Percentiles rank a stretch among this genome's conserved stretches.
phyloP scores from a whole-genome alignment of 2,329 filamentous ascomycete genomes.

The Colletotrichum tabaci region DNA sequence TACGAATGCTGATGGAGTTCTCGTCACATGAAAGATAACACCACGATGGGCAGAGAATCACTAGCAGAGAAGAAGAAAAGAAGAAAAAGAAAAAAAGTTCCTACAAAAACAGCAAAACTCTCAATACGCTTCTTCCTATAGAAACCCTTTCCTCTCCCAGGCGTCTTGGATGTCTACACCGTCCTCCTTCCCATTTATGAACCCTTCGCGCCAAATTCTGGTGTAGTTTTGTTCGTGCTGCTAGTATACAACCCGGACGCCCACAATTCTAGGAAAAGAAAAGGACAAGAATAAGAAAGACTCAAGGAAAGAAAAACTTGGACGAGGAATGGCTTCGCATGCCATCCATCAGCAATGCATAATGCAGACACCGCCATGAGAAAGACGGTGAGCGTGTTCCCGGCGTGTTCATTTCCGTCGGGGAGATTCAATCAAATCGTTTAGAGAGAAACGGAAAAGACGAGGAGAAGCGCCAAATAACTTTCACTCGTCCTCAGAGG shows the following conservation, averaged over 20 bases:
- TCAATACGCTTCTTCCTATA: slow-evolving; percentile 2
- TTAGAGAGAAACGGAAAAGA: neutral
- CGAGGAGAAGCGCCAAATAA: neutral
- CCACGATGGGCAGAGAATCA: neutral
- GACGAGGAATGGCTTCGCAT: neutral
- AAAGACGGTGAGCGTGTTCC: neutral
- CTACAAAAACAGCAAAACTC: neutral
- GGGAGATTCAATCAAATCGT: neutral
- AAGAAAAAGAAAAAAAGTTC: neutral
- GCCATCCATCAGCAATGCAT: neutral
- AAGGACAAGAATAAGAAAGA: neutral
- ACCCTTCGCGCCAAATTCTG: slow-evolving; percentile 14
- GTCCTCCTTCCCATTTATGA: neutral
- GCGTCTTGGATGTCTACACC: slow-evolving; percentile 8
- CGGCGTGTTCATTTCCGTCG: neutral
- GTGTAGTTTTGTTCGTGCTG: slow-evolving; percentile 18
- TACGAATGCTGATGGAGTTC: slow-evolving; percentile 6
- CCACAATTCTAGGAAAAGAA: slow-evolving; percentile 24
- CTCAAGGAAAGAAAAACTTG: neutral
- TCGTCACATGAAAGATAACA: neutral
- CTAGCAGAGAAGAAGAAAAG: neutral
- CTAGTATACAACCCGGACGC: slow-evolving; percentile 39
- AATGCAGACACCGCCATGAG: neutral
- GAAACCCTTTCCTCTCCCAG: neutral
- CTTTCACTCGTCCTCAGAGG: slow-evolving; percentile 27